Evolutionary conservation across 148 eudicot species (phyloP), one percentile per base, ranked within the genome.

Genomic region (Rhododendron vialii): DNA sequence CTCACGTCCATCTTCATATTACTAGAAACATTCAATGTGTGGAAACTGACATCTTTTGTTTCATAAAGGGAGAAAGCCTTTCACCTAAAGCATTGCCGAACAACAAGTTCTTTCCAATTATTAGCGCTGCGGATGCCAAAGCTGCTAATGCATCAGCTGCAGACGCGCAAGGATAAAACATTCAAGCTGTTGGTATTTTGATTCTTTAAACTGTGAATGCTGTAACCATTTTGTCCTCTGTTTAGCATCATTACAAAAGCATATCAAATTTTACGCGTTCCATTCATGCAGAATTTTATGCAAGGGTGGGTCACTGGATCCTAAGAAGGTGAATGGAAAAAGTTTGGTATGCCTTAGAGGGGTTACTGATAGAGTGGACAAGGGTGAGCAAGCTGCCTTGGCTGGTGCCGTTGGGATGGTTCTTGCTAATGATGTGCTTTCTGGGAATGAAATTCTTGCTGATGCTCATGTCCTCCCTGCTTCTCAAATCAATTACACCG

Each of bases 401-500:
- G 98, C 89, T 51, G 99, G 99, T 22, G 99, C 98, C 6, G 91
- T 91, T 6, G 99, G 95, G 36, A 94, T 96, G 96, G 91, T 96
- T 80, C 92, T 95, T 55, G 95, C 92, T 4, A 95, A 96, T 73
- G 87, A 94, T 87, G 69, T 85, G 0, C 81, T 82, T 15, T 90
- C 92, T 4, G 96, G 93, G 24, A 94, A 94, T 84, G 96, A 94
- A 90, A 79, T 95, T 41, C 61, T 93, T 73, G 97, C 96, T 63
- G 98, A 95, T 88, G 92, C 98, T 87, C 97, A 95, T 84, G 91
- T 94, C n/a, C 91, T 94, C n/a, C 97, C 98, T 0, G 97, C 95
- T 86, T 89, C 98, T 35, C 97, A 94, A 47, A 85, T 95, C 86
- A 94, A 85, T 65, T 94, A 90, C 85, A 82, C 85, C 0, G 93